Conservation (phyloP, 768 basidiomycete genomes). For the Tricholoma saponaceum region DNA sequence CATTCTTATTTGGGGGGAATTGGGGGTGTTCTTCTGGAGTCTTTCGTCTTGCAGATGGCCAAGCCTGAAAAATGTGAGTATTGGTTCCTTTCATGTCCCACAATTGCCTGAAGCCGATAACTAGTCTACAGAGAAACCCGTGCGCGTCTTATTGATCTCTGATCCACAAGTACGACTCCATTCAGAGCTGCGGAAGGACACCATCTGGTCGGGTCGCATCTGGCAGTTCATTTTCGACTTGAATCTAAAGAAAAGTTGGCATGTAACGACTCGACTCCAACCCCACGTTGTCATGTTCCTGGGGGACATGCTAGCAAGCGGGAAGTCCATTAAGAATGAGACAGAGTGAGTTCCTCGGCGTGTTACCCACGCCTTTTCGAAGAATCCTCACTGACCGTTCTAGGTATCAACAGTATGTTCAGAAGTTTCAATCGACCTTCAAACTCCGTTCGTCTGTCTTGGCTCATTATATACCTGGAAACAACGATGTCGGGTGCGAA, state of each 20-base stretch:
- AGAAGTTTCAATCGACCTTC: slow-evolving; percentile 64
- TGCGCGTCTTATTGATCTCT: slow-evolving; percentile 63
- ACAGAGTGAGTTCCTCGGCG: slow-evolving; percentile 28
- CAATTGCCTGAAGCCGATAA: neutral
- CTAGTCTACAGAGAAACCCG: slow-evolving; percentile 22
- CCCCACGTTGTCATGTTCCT: slow-evolving; percentile 70
- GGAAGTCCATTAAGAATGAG: slow-evolving; percentile 47
- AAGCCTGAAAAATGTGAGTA: slow-evolving; percentile 25
- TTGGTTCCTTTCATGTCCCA: neutral
- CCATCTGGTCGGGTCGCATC: slow-evolving; percentile 38
- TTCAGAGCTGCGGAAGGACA: slow-evolving; percentile 29
- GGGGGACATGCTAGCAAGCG: slow-evolving; percentile 73
- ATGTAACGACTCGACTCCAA: slow-evolving; percentile 48
- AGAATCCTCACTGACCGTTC: neutral
- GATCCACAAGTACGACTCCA: slow-evolving; percentile 61
- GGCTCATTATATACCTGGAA: slow-evolving; percentile 70
- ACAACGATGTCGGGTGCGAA: slow-evolving; percentile 69
- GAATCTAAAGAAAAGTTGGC: slow-evolving; percentile 71
- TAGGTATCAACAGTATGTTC: slow-evolving; percentile 60
- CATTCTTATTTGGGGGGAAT: slow-evolving; percentile 58
- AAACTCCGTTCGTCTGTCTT: slow-evolving; percentile 31
- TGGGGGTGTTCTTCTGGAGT: slow-evolving; percentile 55
- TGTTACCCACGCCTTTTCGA: neutral
- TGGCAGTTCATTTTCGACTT: slow-evolving; percentile 47
- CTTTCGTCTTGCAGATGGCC: slow-evolving; percentile 63